These are phyloP conservation scores for Gymnopus androsaceus DNA, from an alignment of 1,284 basidiomycete genomes.

Conservation along the genomic window DNA sequence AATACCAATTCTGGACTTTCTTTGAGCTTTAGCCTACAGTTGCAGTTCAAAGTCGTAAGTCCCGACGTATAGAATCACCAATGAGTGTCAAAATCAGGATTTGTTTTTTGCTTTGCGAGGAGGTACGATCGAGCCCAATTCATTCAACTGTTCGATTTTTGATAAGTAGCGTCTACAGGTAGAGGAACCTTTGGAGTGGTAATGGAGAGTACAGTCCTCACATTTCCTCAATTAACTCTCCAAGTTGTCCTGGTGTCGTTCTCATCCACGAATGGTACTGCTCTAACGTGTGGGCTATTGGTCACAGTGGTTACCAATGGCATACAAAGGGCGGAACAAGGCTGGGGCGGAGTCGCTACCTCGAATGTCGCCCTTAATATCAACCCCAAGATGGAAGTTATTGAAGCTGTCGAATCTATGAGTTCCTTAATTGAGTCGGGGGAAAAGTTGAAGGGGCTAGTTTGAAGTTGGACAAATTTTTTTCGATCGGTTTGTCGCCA, in stretches of 20 bases:
- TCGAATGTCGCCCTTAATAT: constrained; percentile 13
- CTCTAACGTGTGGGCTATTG: constrained; percentile 20
- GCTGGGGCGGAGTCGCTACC: constrained; percentile 36
- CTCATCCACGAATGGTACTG: not conserved
- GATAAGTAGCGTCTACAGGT: constrained; percentile 18
- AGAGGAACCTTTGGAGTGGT: constrained; percentile 32
- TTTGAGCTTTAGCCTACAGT: constrained; percentile 22
- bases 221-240: constrained; percentile 20
- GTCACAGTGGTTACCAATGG: constrained; percentile 30
- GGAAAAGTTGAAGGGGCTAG: constrained; percentile 28
- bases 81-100: constrained; percentile 42
- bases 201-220: constrained; percentile 23
- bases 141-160: not conserved
- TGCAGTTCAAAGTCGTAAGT: constrained; percentile 45
- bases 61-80: constrained; percentile 38
- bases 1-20: not conserved
- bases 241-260: constrained; percentile 25
- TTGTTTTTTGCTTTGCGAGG: constrained; percentile 48
- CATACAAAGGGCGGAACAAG: constrained; percentile 33
- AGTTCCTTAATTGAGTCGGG: constrained; percentile 41
- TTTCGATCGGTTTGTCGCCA: constrained; percentile 38
- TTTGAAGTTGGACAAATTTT: constrained; percentile 41
- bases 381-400: constrained; percentile 26
- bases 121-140: constrained; percentile 24
- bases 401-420: constrained; percentile 39